Evolutionary conservation across 2,329 filamentous ascomycete genomes (phyloP), one percentile per base, ranked within the genome.

Genomic region (Hortaea sp.): DNA sequence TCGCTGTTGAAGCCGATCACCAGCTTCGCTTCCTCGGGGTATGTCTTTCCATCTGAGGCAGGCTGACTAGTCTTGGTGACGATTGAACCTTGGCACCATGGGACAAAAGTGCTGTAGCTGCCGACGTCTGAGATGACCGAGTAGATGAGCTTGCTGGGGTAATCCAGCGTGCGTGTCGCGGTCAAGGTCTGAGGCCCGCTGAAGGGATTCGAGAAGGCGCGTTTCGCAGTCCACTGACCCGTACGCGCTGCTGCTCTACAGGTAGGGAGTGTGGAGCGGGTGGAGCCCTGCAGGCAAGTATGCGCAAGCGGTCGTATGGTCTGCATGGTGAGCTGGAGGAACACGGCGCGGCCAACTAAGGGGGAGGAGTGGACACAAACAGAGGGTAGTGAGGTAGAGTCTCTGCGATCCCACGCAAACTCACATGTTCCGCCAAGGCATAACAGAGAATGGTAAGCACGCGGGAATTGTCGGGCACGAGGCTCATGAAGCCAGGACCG

Each of bases 101-200:
- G 92, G n/a, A 98, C 79, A 73, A 97, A 98, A 54, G 73, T 65
- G 34, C 76, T 72, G 77, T 98, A 98, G 52, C 79, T 80, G 65
- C 87, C 79, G 53, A 98, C 81, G 66, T 95, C 88, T 68, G 88
- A 81, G 65, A 98, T 89, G 45, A 95, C 77, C 55, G 75, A 73
- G 77, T 92, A 98, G 56, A 98, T 81, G 1, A 79, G 72, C 4
- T 67, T 59, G 30, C 80, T 72, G 0, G 81, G 69, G 72, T 94
- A 94, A 10, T 85, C 84, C 10, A 97, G 82, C 4, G 76, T 84
- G 50, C 88, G 84, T 13, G 76, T 74, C 7, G 88, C 88, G 43
- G 77, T 79, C 47, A 97, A 75, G 53, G 72, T 78, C 61, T 89
- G 85, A 52, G 71, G 78, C 73, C 48, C 59, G 52, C 57, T 72